Percentiles rank a stretch among this genome's conserved stretches.
These are phyloP conservation scores for Sporothrix curviconia DNA, from an alignment of 2,329 filamentous ascomycete genomes.

Conservation along the genomic window DNA sequence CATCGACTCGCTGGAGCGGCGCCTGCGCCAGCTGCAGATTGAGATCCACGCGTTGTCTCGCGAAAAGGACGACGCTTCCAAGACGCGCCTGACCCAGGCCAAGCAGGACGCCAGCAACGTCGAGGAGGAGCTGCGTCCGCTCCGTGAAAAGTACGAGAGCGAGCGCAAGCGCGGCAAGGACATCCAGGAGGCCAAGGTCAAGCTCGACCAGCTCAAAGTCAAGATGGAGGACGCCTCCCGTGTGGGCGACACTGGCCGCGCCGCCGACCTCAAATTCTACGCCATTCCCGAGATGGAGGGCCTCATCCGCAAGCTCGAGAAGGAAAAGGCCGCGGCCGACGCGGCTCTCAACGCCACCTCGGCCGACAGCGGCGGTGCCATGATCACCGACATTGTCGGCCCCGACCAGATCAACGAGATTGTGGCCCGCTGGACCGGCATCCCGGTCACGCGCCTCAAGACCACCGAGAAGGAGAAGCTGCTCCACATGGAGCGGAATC, in stretches of 20 bases:
- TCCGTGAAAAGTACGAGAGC: constrained; percentile 91
- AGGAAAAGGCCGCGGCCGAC: constrained; percentile 72
- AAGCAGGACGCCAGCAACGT: constrained; percentile 90
- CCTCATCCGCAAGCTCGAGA: constrained; percentile 74
- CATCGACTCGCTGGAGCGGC: constrained; percentile 88
- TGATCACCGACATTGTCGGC: constrained; percentile 89
- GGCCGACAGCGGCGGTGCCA: constrained; percentile 57
- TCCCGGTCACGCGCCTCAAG: constrained; percentile 87
- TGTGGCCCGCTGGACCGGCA: constrained; percentile 94
- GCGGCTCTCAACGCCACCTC: constrained; percentile 52
- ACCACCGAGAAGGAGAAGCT: constrained; percentile 97
- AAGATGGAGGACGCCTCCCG: constrained; percentile 93
- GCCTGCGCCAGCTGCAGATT: constrained; percentile 84
- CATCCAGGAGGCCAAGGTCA: constrained; percentile 90
- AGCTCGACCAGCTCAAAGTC: constrained; percentile 83
- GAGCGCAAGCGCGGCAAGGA: constrained; percentile 87
- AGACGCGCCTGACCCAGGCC: constrained; percentile 71
- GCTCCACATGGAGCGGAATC: constrained; percentile 88
- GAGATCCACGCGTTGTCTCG: constrained; percentile 93
- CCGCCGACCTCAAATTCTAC: constrained; percentile 93
- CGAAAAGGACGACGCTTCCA: constrained; percentile 91
- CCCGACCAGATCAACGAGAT: constrained; percentile 99
- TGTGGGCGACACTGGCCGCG: constrained; percentile 73
- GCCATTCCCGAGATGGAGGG: constrained; percentile 87
- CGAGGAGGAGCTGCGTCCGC: constrained; percentile 81